Evolutionary conservation across 2,329 filamentous ascomycete genomes (phyloP).

Genomic region (Epichloe aotearoae): DNA sequence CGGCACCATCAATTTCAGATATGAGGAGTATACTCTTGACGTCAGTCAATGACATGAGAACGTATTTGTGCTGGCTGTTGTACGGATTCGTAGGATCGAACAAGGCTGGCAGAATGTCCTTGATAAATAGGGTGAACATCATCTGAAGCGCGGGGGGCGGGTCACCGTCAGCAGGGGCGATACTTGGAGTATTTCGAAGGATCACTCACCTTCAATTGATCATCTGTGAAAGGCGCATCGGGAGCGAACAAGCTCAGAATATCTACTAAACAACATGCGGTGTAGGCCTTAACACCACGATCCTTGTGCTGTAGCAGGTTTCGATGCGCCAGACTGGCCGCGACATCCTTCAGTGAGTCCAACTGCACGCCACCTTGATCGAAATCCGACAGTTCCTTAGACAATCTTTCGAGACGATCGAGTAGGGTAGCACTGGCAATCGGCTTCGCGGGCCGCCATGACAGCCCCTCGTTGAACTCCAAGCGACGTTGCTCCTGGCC

Average conservation of each 20-base stretch:
- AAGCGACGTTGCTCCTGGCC: slow-evolving; percentile 30
- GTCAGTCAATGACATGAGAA: slow-evolving; percentile 75
- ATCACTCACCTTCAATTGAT: slow-evolving; percentile 69
- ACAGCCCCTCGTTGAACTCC: slow-evolving; percentile 72
- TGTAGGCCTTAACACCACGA: slow-evolving; percentile 79
- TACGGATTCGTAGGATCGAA: slow-evolving; percentile 81
- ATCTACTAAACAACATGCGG: slow-evolving; percentile 81
- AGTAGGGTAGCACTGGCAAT: slow-evolving; percentile 76
- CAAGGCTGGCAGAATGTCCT: slow-evolving; percentile 69
- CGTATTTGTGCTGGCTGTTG: slow-evolving; percentile 85
- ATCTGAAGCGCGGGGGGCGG: slow-evolving; percentile 41
- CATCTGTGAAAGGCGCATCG: slow-evolving; percentile 81
- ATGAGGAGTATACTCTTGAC: slow-evolving; percentile 91
- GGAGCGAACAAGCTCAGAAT: slow-evolving; percentile 87
- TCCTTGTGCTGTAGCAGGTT: slow-evolving; percentile 87
- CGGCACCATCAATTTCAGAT: slow-evolving; percentile 72
- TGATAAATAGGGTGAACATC: slow-evolving; percentile 83
- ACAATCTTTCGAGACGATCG: slow-evolving; percentile 64
- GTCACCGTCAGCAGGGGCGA: slow-evolving; percentile 5
- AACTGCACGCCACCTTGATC: slow-evolving; percentile 79
- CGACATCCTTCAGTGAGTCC: slow-evolving; percentile 70
- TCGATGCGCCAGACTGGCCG: slow-evolving; percentile 69
- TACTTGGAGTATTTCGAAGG: slow-evolving; percentile 8
- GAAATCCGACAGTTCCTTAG: slow-evolving; percentile 69
- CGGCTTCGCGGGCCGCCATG: slow-evolving; percentile 83